Conservation (phyloP, 1,284 basidiomycete species). For the Athelia sp. region DNA sequence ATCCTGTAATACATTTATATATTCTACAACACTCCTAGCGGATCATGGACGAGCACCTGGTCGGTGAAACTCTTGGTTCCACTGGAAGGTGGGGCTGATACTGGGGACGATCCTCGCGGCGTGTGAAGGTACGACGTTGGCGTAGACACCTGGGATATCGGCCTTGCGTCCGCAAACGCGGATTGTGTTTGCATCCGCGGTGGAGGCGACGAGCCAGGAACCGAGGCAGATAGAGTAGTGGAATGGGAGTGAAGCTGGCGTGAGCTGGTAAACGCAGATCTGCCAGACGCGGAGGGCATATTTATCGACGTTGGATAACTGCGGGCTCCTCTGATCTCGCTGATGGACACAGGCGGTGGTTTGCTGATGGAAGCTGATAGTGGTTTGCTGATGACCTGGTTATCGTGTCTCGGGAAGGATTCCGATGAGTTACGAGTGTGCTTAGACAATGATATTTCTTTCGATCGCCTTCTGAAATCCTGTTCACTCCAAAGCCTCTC, state of each 20-base stretch:
- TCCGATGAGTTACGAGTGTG: neutral
- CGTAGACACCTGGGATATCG: slow-evolving; percentile 7
- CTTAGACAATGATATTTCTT: neutral
- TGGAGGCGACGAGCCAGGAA: neutral
- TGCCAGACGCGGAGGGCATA: no score
- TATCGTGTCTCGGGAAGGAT: neutral
- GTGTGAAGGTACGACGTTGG: slow-evolving; percentile 10
- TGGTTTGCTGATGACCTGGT: neutral
- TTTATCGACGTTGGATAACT: no score
- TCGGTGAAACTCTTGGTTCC: slow-evolving; percentile 15
- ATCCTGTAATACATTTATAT: slow-evolving; percentile 3
- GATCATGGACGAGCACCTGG: slow-evolving; percentile 41
- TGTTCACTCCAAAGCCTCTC: slow-evolving; percentile 56
- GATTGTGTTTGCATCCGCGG: neutral
- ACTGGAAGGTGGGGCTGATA: slow-evolving; percentile 13
- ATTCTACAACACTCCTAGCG: slow-evolving; percentile 51
- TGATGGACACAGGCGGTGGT: no score
- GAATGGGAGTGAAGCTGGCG: no score
- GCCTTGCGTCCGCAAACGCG: slow-evolving; percentile 19
- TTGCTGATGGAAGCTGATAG: neutral
- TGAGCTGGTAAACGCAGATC: no score
- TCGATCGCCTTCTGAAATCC: slow-evolving; percentile 27
- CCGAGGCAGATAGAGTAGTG: neutral
- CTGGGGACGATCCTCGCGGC: slow-evolving; percentile 10
- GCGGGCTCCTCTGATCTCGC: no score